Conservation (phyloP, 1,284 basidiomycete genomes). For the Ganoderma boninense region DNA sequence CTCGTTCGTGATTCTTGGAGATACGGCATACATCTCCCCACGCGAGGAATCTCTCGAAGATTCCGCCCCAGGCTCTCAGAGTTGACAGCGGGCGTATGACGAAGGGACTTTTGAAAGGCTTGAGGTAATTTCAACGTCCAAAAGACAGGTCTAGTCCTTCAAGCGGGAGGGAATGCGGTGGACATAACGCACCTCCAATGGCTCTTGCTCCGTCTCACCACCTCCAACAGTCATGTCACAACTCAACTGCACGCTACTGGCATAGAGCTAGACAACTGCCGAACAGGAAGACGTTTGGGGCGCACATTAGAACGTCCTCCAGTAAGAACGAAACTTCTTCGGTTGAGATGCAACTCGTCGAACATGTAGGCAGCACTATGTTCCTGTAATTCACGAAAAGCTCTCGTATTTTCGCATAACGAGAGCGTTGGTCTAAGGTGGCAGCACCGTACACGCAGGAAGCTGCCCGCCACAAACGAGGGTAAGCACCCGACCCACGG, state of each 20-base stretch:
- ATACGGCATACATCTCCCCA: not conserved
- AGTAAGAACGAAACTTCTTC: too few relatives aligned
- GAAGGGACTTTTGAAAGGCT: not conserved
- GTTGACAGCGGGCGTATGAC: not conserved
- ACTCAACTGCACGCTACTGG: not conserved
- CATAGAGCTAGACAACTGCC: not conserved
- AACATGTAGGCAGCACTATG: not conserved
- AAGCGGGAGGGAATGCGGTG: not conserved
- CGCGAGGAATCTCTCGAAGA: not conserved
- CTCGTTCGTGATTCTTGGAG: not conserved
- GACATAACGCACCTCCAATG: not conserved
- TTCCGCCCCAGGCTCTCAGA: not conserved
- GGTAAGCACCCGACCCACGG: not conserved
- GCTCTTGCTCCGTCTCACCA: not conserved
- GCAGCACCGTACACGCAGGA: conserved; percentile 1
- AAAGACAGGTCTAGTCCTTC: not conserved
- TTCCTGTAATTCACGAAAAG: not conserved
- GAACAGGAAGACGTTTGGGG: too few relatives aligned
- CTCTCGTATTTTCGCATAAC: not conserved
- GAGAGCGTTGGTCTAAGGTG: not conserved
- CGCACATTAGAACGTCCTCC: too few relatives aligned
- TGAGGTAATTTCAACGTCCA: not conserved
- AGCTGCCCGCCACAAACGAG: not conserved
- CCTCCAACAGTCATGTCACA: not conserved
- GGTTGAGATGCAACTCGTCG: not conserved